Percentiles rank a stretch among this genome's conserved stretches.
Conservation (phyloP, 2,329 filamentous ascomycete species). For the Venturia carpophila region DNA sequence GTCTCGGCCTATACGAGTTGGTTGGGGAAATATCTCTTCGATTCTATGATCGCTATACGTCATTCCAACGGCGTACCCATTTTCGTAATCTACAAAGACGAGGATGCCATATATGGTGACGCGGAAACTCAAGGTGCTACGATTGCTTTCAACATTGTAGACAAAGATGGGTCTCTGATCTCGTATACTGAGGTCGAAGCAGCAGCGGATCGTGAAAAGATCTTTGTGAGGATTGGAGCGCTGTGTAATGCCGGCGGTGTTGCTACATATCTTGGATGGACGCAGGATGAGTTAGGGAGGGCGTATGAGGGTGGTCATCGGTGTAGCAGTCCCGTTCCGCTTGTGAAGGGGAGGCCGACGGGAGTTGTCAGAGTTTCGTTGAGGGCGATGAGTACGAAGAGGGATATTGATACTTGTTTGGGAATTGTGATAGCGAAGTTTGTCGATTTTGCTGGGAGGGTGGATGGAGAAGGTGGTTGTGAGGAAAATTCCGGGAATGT, state of each 20-base stretch:
- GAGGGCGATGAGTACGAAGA: slow-evolving; percentile 52
- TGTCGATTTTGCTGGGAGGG: background rate
- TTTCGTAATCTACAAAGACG: slow-evolving; percentile 49
- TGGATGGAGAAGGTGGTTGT: background rate
- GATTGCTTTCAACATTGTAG: slow-evolving; percentile 55
- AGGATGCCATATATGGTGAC: slow-evolving; percentile 43
- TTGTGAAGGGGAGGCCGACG: slow-evolving; percentile 48
- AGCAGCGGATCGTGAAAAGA: slow-evolving; percentile 45
- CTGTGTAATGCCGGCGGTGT: slow-evolving; percentile 49
- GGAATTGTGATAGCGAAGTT: slow-evolving; percentile 33
- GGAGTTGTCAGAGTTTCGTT: slow-evolving; percentile 55
- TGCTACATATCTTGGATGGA: slow-evolving; percentile 41
- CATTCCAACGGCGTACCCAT: slow-evolving; percentile 48
- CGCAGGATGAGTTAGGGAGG: slow-evolving; percentile 47
- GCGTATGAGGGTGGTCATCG: slow-evolving; percentile 51
- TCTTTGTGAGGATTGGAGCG: slow-evolving; percentile 55
- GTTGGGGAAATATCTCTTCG: slow-evolving; percentile 45
- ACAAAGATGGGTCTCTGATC: slow-evolving; percentile 45
- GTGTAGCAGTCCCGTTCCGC: slow-evolving; percentile 47
- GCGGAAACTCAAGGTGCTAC: slow-evolving; percentile 51
- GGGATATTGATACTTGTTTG: slow-evolving; percentile 46
- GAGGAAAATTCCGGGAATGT: background rate
- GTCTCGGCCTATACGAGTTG: slow-evolving; percentile 52
- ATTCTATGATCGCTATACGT: slow-evolving; percentile 40
- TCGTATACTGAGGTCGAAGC: slow-evolving; percentile 53